Evolutionary conservation across 805 yeast genomes (phyloP).

Genomic region (Candida vaughaniae): DNA sequence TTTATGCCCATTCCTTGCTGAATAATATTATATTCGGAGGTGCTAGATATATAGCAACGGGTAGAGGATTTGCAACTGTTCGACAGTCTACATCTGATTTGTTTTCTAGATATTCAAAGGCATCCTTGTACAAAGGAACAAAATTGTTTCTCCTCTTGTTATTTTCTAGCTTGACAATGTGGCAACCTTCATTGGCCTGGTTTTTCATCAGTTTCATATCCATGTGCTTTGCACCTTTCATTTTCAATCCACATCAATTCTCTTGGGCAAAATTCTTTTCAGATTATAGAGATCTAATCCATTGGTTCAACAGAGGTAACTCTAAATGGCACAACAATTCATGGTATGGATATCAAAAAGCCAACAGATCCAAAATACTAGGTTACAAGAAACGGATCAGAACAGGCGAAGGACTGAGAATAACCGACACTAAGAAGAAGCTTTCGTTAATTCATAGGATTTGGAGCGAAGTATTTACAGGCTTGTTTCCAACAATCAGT

Average conservation of each 20-base stretch:
- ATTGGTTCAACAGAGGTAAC: slow-evolving; percentile 86
- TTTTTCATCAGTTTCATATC: slow-evolving; percentile 51
- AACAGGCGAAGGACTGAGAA: slow-evolving; percentile 1
- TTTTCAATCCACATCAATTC: slow-evolving; percentile 57
- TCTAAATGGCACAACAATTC: slow-evolving; percentile 63
- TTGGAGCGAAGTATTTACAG: slow-evolving; percentile 17
- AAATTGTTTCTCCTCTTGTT: slow-evolving; percentile 65
- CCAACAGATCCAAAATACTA: slow-evolving; percentile 20
- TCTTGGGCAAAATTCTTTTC: slow-evolving; percentile 45
- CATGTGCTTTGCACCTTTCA: slow-evolving; percentile 48
- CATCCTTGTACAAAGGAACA: slow-evolving; percentile 78
- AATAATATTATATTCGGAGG: slow-evolving; percentile 86
- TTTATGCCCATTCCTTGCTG: slow-evolving; percentile 75
- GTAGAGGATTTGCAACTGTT: slow-evolving; percentile 89
- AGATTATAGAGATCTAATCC: slow-evolving; percentile 48
- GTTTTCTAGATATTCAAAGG: slow-evolving; percentile 72
- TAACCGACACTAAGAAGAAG: slow-evolving; percentile 1
- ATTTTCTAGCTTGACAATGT: slow-evolving; percentile 77
- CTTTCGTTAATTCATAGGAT: slow-evolving; percentile 9
- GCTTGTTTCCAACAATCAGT: slow-evolving; percentile 15
- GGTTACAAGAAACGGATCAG: slow-evolving; percentile 21
- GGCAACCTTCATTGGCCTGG: slow-evolving; percentile 71
- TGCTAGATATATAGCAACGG: slow-evolving; percentile 88
- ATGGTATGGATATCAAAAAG: slow-evolving; percentile 68
- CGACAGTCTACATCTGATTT: slow-evolving; percentile 69